These are phyloP conservation scores for Amaranthus tricolor DNA, from an alignment of 179 eudicot genomes.

Conservation along the genomic window DNA sequence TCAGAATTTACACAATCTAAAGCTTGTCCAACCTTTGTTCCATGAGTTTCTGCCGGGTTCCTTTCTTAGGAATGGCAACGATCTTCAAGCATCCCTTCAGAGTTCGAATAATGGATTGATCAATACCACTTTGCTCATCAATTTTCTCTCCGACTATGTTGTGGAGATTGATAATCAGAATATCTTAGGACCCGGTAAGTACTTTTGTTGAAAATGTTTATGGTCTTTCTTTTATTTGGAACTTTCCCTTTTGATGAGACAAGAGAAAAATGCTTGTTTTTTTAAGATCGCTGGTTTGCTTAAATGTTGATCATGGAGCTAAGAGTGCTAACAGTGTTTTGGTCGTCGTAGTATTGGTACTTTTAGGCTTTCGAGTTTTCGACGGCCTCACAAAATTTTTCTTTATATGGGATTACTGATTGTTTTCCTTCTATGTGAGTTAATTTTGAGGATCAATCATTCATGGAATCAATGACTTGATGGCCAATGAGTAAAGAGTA, in stretches of 20 bases:
- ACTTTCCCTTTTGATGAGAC: not conserved
- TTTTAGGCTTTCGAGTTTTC: not conserved
- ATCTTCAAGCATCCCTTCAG: constrained; percentile 66
- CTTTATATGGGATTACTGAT: not conserved
- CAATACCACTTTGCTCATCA: constrained; percentile 67
- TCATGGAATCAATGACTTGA: not conserved
- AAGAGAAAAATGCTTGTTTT: not conserved
- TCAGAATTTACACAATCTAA: constrained; percentile 57
- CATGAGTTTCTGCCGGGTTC: constrained; percentile 92
- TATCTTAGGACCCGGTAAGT: constrained; percentile 83
- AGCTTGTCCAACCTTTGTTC: constrained; percentile 88
- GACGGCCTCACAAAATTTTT: too few species aligned
- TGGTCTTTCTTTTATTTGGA: not conserved
- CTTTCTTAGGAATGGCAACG: constrained; percentile 49
- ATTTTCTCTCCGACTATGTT: constrained; percentile 68
- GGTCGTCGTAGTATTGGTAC: not conserved
- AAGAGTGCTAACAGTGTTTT: not conserved
- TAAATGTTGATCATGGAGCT: not conserved
- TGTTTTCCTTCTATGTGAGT: not conserved
- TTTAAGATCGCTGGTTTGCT: not conserved
- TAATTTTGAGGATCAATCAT: not conserved
- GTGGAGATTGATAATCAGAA: constrained; percentile 77
- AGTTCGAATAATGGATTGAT: constrained; percentile 59
- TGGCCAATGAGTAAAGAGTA: not conserved
- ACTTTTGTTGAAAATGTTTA: not conserved